Conservation (phyloP, 257 asterid species). For the Nicotiana paniculata region DNA sequence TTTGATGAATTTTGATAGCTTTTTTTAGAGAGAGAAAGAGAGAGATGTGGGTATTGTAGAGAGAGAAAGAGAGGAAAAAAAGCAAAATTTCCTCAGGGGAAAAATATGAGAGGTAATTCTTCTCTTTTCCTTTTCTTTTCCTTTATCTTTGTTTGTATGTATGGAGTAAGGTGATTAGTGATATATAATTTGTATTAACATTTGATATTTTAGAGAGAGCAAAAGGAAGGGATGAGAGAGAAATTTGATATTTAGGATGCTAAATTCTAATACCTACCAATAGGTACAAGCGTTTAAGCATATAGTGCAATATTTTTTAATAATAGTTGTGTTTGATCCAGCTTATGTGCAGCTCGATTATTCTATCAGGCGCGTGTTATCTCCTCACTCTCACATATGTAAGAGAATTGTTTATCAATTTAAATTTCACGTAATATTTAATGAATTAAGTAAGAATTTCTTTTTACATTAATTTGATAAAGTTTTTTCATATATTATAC, state of each 20-base stretch:
- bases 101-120: background rate
- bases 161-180: no score
- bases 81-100: background rate
- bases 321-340: background rate
- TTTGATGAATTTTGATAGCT: background rate
- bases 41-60: conserved; percentile 6
- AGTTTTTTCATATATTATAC: no score
- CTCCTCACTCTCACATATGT: no score
- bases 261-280: background rate
- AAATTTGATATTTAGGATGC: background rate
- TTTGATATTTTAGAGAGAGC: background rate
- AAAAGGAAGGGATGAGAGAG: background rate
- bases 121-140: background rate
- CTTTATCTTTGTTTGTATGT: background rate
- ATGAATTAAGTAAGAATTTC: background rate
- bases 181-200: no score
- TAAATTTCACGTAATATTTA: background rate
- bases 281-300: background rate
- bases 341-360: background rate
- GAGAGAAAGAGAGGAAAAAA: background rate
- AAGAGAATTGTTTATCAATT: background rate
- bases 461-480: background rate
- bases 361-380: background rate
- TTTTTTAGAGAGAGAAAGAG: conserved; percentile 3
- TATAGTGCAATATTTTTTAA: background rate